Conservation (phyloP, 2,329 filamentous ascomycete species). For the Aurifilum marmelostoma region DNA sequence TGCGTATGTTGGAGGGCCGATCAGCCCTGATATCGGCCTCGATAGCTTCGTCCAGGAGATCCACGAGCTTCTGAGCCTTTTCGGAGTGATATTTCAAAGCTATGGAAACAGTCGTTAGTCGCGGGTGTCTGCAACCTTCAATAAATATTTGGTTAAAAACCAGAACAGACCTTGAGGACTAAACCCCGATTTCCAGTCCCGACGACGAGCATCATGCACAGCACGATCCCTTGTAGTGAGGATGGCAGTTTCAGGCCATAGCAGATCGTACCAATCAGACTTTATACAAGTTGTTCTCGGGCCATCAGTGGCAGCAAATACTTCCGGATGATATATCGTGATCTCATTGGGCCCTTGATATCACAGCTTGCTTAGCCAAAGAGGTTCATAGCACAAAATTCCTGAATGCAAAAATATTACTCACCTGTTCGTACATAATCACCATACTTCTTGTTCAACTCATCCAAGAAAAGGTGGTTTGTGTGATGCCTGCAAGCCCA, state of each 20-base stretch:
- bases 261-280: constrained; percentile 36
- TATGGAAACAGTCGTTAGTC: neutral
- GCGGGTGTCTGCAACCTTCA: too few relatives aligned
- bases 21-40: constrained; percentile 28
- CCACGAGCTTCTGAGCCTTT: neutral
- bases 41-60: constrained; percentile 31
- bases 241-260: constrained; percentile 31
- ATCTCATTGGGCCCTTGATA: constrained; percentile 29
- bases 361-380: too few relatives aligned
- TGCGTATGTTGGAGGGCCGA: constrained; percentile 29
- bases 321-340: constrained; percentile 35
- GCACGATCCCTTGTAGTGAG: constrained; percentile 32
- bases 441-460: constrained; percentile 33
- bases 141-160: too few relatives aligned
- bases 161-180: neutral
- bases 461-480: constrained; percentile 33
- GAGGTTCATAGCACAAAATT: neutral
- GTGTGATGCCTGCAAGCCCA: constrained; percentile 33
- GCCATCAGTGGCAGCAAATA: constrained; percentile 34
- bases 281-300: constrained; percentile 34
- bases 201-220: constrained; percentile 29
- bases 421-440: constrained; percentile 36
- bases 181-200: neutral
- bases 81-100: neutral
- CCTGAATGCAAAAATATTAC: neutral